A percentile compares a stretch with the other conserved stretches of the same genome.
Conservation (phyloP, 495 filamentous ascomycete species). For the Penicillium pulvis region DNA sequence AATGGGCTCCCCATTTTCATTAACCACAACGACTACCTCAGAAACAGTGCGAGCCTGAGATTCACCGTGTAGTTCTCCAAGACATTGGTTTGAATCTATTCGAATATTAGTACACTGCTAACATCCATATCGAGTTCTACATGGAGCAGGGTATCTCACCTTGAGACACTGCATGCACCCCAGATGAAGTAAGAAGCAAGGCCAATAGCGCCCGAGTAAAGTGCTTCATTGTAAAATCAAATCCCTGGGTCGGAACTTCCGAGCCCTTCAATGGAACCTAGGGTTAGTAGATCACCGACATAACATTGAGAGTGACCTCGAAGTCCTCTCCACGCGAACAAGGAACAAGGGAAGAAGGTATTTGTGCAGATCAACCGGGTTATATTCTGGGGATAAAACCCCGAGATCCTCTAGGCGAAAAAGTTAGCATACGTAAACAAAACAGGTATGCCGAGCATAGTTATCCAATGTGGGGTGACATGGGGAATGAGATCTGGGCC, state of each 20-base stretch:
- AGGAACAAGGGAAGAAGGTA: slow-evolving; percentile 12
- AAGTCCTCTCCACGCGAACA: slow-evolving; percentile 14
- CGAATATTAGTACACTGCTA: slow-evolving; percentile 6
- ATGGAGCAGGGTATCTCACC: slow-evolving; percentile 13
- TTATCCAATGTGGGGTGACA: slow-evolving; percentile 16
- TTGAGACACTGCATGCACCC: slow-evolving; percentile 14
- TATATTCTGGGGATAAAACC: slow-evolving; percentile 18
- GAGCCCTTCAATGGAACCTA: slow-evolving; percentile 11
- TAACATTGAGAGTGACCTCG: slow-evolving; percentile 17
- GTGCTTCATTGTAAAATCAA: slow-evolving; percentile 22
- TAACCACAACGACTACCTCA: slow-evolving; percentile 64
- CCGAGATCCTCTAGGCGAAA: slow-evolving; percentile 1
- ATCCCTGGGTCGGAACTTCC: slow-evolving; percentile 5
- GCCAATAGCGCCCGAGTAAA: slow-evolving; percentile 19
- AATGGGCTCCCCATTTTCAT: slow-evolving; percentile 60
- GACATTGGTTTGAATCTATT: slow-evolving; percentile 9
- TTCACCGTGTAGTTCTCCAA: slow-evolving; percentile 7
- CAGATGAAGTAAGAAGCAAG: slow-evolving; percentile 18
- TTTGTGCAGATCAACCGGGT: slow-evolving; percentile 26
- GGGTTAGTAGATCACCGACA: slow-evolving; percentile 18
- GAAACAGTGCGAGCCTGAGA: slow-evolving; percentile 30
- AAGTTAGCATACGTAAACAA: slow-evolving; percentile 12
- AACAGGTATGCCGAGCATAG: slow-evolving; percentile 22
- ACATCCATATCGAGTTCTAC: background rate
- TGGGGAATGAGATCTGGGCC: slow-evolving; percentile 29